Base-by-base conservation (phyloP, 202 grass and related monocot species). In the Setaria italica region DNA sequence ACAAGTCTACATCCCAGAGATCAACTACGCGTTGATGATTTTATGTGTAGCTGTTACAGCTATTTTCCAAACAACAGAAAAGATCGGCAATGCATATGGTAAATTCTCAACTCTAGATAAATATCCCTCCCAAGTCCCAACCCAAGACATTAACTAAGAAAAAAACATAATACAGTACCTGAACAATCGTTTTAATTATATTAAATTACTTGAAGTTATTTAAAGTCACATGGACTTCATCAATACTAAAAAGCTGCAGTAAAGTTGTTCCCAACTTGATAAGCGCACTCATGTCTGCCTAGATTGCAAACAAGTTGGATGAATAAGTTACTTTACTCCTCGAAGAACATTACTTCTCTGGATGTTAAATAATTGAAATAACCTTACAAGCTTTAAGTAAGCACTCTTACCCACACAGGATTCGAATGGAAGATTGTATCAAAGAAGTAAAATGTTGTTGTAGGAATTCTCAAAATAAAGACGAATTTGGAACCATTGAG, bases 41-140 rank as follows among this genome's bases (percentile, higher is more conserved):
- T 79, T 86, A 62, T 94, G 87, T 56, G 77, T 92, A 65, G 85
- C 82, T 70, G 88, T 93, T 63, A 90, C 91, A 62, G 85, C 72
- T 76, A 84, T 86, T 75, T 94, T 94, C 75, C 80, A 84, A 82
- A 87, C 83, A n/a, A 94, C 89, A 72, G 86, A 92, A 17, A 88
- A 94, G 74, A 92, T 92, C 2, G 87, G 92, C 72, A 92, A 94
- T 81, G 87, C 92, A 80, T 94, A 86, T 29, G 87, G 92, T 94
- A 90, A 84, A 72, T 21, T 16, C 25, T 84, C 80, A 62, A 60
- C 25, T 68, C 33, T 21, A 46, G 62, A 60, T 8, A 89, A 76
- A 46, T 49, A 74, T 25, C 35, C 82, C 42, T 77, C 73, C 72
- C 32, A 48, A 13, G 33, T 77, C 73, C 72, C 32, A 48, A 13